These are phyloP conservation scores for Leersia perrieri DNA, from an alignment of 176 grass and related monocot species.

Conservation along the genomic window DNA sequence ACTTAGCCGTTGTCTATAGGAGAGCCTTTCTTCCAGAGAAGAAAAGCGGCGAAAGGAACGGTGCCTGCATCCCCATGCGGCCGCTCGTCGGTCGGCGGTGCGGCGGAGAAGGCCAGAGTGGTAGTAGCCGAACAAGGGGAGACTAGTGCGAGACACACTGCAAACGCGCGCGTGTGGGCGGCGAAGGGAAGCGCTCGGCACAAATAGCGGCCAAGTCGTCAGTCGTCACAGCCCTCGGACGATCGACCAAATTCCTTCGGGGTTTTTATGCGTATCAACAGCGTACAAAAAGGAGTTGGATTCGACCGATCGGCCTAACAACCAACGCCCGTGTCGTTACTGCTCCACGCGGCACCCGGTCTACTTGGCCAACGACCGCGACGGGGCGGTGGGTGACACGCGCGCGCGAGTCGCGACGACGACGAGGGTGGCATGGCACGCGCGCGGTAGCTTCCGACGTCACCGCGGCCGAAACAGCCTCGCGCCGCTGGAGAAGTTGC, in stretches of 20 bases:
- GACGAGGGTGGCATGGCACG: background rate
- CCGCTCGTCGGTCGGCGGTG: constrained; percentile 52
- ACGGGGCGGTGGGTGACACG: background rate
- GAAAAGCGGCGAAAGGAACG: constrained; percentile 38
- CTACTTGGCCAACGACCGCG: background rate
- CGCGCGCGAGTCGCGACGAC: no score
- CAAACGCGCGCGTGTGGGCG: background rate
- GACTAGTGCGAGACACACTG: background rate
- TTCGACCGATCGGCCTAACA: no score
- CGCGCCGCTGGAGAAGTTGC: background rate
- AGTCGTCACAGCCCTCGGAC: background rate
- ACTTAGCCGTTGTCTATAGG: constrained; percentile 61
- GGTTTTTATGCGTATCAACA: background rate
- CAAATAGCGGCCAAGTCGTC: constrained; percentile 7
- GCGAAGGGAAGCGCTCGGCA: background rate
- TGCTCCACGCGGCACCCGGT: no score
- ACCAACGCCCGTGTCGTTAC: no score
- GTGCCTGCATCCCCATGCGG: constrained; percentile 37
- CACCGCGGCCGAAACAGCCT: background rate
- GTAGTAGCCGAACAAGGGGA: background rate
- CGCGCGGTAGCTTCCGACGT: constrained; percentile 25
- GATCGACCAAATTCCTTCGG: no score
- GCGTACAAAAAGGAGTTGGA: background rate
- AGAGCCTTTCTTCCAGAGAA: constrained; percentile 47
- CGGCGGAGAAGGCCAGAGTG: constrained; percentile 60